phyloP scores from a whole-genome alignment of 2,329 filamentous ascomycete genomes.

The Ascochyta koolunga region DNA sequence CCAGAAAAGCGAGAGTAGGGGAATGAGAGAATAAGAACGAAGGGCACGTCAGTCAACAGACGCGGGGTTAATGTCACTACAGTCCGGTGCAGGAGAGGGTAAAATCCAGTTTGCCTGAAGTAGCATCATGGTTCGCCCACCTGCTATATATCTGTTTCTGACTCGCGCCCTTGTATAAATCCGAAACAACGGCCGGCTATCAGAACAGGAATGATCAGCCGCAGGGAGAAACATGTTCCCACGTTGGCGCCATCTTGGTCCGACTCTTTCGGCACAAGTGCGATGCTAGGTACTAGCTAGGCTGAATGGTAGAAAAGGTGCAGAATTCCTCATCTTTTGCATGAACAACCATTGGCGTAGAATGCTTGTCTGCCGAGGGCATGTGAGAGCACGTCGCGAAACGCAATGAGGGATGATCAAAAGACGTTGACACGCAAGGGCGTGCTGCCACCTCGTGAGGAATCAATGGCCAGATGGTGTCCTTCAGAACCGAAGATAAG shows the following conservation, averaged over 20 bases:
- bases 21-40: constrained; percentile 22
- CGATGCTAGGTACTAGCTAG: constrained; percentile 18
- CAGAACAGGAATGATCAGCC: constrained; percentile 35
- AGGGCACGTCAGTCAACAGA: constrained; percentile 21
- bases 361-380: constrained; percentile 20
- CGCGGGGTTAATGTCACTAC: constrained; percentile 17
- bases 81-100: constrained; percentile 18
- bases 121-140: constrained; percentile 21
- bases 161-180: constrained; percentile 25
- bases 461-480: not conserved
- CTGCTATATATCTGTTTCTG: constrained; percentile 29
- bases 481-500: constrained; percentile 9
- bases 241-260: constrained; percentile 26
- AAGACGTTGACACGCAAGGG: constrained; percentile 29
- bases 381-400: constrained; percentile 17
- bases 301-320: constrained; percentile 14
- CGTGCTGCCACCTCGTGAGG: constrained; percentile 13
- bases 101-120: constrained; percentile 27
- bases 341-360: constrained; percentile 24
- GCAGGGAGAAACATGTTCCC: constrained; percentile 39
- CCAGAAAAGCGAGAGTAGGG: constrained; percentile 16
- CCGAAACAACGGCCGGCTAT: constrained; percentile 31
- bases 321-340: constrained; percentile 28
- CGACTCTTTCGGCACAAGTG: constrained; percentile 18
- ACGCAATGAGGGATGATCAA: constrained; percentile 22